Evolutionary conservation across 768 basidiomycete species (phyloP).

Genomic region (Amanita brunnescens): DNA sequence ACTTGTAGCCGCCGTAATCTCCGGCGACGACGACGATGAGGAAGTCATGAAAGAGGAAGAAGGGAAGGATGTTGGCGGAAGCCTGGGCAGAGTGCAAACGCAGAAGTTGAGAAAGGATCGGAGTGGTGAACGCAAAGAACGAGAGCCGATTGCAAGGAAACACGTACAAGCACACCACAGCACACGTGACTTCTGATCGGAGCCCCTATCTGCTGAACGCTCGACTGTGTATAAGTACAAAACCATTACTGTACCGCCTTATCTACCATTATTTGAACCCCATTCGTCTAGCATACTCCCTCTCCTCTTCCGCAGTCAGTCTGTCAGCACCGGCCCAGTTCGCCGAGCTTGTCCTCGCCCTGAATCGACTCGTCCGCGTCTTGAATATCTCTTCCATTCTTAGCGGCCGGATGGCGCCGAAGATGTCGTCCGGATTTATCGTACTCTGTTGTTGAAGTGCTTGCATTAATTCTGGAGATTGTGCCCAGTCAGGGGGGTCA

Average conservation of each 20-base stretch:
- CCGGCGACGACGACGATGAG: slow-evolving; percentile 72
- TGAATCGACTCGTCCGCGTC: slow-evolving; percentile 66
- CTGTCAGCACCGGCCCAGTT: slow-evolving; percentile 95
- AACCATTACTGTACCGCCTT: neutral
- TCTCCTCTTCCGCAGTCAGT: slow-evolving; percentile 75
- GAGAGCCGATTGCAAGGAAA: slow-evolving; percentile 16
- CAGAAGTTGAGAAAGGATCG: slow-evolving; percentile 7
- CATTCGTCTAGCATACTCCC: slow-evolving; percentile 86
- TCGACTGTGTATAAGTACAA: neutral
- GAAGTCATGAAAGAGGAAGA: slow-evolving; percentile 50
- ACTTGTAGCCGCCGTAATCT: slow-evolving; percentile 44
- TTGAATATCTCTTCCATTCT: slow-evolving; percentile 94
- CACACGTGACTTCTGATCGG: slow-evolving; percentile 3
- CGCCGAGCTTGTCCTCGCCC: slow-evolving; percentile 87
- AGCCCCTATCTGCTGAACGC: neutral
- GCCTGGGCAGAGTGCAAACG: slow-evolving; percentile 5
- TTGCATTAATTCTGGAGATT: slow-evolving; percentile 76
- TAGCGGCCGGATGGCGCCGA: slow-evolving; percentile 80
- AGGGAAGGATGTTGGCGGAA: slow-evolving; percentile 20
- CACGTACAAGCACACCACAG: slow-evolving; percentile 6
- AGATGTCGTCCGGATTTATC: slow-evolving; percentile 88
- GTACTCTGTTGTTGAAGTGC: slow-evolving; percentile 76
- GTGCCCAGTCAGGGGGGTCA: slow-evolving; percentile 81
- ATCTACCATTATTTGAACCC: slow-evolving; percentile 68
- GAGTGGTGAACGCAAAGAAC: slow-evolving; percentile 12